Percentiles rank a stretch among this genome's conserved stretches.
Evolutionary conservation across 306 rosid species (phyloP).

Genomic region (Quercus berberidifolia): DNA sequence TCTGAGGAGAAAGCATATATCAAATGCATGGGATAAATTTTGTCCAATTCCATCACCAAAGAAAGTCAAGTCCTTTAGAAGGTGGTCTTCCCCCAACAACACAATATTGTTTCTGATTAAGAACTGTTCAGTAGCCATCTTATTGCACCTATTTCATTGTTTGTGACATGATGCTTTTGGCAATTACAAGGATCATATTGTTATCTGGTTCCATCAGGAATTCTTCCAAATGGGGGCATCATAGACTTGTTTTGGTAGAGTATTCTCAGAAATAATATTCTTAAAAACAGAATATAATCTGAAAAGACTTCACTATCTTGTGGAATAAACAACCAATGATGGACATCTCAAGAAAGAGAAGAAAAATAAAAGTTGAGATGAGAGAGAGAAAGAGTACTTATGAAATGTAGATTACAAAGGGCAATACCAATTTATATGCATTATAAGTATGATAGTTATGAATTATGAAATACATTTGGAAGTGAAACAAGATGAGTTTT

Average conservation of each 20-base stretch:
- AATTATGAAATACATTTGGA: conserved; percentile 24
- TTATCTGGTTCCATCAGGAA: too few species aligned
- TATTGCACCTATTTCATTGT: neutral
- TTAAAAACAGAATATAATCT: neutral
- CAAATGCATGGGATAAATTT: too few species aligned
- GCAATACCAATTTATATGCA: neutral
- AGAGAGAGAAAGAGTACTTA: neutral
- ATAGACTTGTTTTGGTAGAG: neutral
- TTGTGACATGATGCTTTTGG: neutral
- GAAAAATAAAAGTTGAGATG: neutral
- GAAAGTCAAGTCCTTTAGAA: too few species aligned
- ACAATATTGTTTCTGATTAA: too few species aligned
- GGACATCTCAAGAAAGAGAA: neutral
- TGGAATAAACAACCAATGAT: neutral
- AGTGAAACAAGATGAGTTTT: neutral
- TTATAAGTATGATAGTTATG: neutral
- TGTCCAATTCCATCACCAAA: too few species aligned
- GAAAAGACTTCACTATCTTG: neutral
- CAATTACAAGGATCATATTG: neutral
- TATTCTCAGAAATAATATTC: neutral
- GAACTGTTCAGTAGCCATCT: neutral
- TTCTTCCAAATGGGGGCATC: neutral
- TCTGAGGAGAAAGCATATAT: too few species aligned
- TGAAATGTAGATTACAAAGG: conserved; percentile 1
- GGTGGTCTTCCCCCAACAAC: too few species aligned